Evolutionary conservation across 2,329 filamentous ascomycete species (phyloP), one percentile per base, ranked within the genome.

Genomic region (Xylariaceae sp.): DNA sequence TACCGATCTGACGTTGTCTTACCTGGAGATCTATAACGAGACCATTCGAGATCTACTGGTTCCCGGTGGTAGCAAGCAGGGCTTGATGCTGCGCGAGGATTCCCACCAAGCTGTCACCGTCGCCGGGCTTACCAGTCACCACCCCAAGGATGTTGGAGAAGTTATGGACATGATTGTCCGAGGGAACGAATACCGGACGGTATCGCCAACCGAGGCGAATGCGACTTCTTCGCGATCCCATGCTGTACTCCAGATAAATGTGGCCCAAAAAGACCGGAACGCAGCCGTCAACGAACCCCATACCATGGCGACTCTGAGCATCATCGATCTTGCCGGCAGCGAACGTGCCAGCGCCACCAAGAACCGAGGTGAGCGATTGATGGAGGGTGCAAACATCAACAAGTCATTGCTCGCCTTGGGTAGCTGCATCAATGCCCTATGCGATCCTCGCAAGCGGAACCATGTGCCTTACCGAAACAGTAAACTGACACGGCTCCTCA

Each of bases 101-200:
- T 89, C 90, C 55, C 93, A 98, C 68, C 91, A 96, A 72, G 86
- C 90, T 10, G 95, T 99, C 7, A 95, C 91, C 0, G 95, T 99
- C 1, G 83, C 91, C 3, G 95, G 93, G 0, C 80, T 99, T 44
- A 95, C 92, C 2, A 97, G 92, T 68, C 92, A 97, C 71, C 89
- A 90, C 63, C 95, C 95, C 2, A 88, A 89, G 65, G 91, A 93
- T 70, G 95, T 98, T 14, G 86, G 96, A 70, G 89, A 99, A 74
- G 95, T 99, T 67, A 99, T 99, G 95, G 93, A 99, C 69, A 97
- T 99, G 84, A 97, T 99, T 70, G 89, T 99, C 52, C 86, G 88
- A 71, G 95, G 95, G 61, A 99, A 99, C 74, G 90, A 96, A 66
- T 91, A 89, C 74, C 88, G 95, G 44, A 99, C 95, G 2, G 95